Evolutionary conservation across 306 rosid species (phyloP).

Genomic region (Prunus kanzakura): DNA sequence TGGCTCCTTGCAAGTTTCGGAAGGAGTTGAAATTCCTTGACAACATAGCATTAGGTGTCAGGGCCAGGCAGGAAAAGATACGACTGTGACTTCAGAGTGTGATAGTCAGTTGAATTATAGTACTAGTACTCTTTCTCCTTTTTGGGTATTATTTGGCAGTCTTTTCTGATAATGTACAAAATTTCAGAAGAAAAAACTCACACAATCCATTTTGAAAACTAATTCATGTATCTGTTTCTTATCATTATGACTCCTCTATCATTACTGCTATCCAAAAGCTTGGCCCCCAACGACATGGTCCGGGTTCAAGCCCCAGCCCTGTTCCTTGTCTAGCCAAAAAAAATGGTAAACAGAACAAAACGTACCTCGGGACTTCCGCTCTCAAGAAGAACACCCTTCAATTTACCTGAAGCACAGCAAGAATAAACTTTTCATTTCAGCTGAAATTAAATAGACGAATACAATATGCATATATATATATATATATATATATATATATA

Average conservation of each 20-base stretch:
- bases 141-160: background rate
- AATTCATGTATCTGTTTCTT: background rate
- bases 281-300: background rate
- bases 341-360: background rate
- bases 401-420: slow-evolving; percentile 52
- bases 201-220: background rate
- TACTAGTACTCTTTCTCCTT: background rate
- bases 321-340: background rate
- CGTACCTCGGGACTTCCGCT: slow-evolving; percentile 90
- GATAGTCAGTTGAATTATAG: background rate
- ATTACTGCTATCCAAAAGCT: background rate
- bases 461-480: too few relatives aligned
- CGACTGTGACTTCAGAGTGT: background rate
- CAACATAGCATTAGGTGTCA: background rate
- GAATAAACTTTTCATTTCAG: slow-evolving; percentile 11
- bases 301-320: background rate
- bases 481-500: too few relatives aligned
- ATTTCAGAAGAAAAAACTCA: background rate
- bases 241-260: background rate
- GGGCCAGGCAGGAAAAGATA: background rate
- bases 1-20: slow-evolving; percentile 80
- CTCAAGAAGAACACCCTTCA: slow-evolving; percentile 90
- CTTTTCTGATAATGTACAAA: background rate
- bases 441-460: slow-evolving; percentile 5
- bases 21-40: slow-evolving; percentile 85